Evolutionary conservation across 169 alveolate genomes (phyloP), one percentile per base, ranked within the genome.

Genomic region (Cryptosporidium ubiquitum): DNA sequence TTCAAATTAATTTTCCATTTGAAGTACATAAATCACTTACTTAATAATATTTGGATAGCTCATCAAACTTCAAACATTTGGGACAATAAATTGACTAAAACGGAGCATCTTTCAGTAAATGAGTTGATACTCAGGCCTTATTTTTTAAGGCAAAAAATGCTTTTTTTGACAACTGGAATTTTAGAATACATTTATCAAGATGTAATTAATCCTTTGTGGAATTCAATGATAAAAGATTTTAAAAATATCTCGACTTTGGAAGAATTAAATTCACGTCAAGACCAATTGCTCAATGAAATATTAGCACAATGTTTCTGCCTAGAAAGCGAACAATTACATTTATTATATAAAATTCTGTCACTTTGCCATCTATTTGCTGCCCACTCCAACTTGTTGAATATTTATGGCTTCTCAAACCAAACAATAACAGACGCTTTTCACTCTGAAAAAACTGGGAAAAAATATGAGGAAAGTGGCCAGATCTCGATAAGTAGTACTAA

Each of bases 91-190:
- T 18, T 20, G 33, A 5, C 2, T 35, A 18, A 40, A 47, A 64
- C 4, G 5, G 39, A 49, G 29, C n/a, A 20, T 16, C 5, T 39
- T 16, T 79, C 66, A 40, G 20, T 64, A 3, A 51, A 58, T 74
- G 33, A 33, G 2, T 9, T 16, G 9, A 29, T 58, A 20, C 18
- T 3, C 12, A 74, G 26, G 70, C 61, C 89, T 16, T 79, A 79
- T 18, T 23, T 26, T 42, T 39, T 79, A 16, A 79, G 89, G 42
- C 89, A 79, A 26, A 79, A 64, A 23, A 79, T 79, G 89, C 44
- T 79, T 18, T 61, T 66, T 29, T 16, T 79, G 9, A 79, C 37
- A 40, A 79, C 51, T 14, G 64, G 89, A 20, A 61, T 79, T 5
- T 47, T 79, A 33, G 79, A 79, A 57, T 79, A 61, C 16, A 40